Conservation (phyloP, 78 protist genomes). For the Parvularia atlantis region DNA sequence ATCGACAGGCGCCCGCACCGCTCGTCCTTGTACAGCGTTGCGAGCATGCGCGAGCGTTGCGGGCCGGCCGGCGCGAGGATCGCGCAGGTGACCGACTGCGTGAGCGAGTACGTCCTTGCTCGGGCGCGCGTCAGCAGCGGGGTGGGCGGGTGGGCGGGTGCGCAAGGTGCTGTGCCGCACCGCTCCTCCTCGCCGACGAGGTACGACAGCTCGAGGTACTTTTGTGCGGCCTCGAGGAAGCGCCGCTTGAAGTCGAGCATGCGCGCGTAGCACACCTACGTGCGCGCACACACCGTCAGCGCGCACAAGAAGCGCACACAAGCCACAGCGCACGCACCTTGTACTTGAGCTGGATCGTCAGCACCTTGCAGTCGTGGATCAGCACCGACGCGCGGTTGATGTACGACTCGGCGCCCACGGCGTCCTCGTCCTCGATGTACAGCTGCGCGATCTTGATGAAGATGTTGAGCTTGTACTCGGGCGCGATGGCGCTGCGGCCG, state of each 20-base stretch:
- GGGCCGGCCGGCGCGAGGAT: conserved; percentile 85
- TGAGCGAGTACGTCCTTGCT: too few relatives aligned
- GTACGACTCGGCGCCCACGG: conserved; percentile 59
- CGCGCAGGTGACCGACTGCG: conserved; percentile 65
- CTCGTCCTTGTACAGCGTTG: conserved; percentile 83
- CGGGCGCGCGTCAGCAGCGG: not conserved
- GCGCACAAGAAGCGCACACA: not conserved
- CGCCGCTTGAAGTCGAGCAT: not conserved
- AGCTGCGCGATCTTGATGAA: conserved; percentile 69
- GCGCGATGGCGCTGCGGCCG: conserved; percentile 33
- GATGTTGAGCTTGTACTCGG: conserved; percentile 60
- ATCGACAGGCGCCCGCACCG: conserved; percentile 35
- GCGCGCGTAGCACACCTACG: not conserved
- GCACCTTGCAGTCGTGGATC: not conserved
- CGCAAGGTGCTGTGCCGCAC: conserved; percentile 6
- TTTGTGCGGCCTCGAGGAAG: conserved; percentile 44
- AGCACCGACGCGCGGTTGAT: conserved; percentile 56
- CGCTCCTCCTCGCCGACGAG: conserved; percentile 22
- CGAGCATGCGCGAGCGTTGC: conserved; percentile 76
- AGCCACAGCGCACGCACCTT: not conserved
- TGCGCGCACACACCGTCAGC: not conserved
- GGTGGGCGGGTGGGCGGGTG: not conserved
- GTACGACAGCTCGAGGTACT: conserved; percentile 50
- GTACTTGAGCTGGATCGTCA: not conserved
- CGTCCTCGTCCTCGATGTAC: conserved; percentile 61